A percentile compares a stretch with the other conserved stretches of the same genome.
phyloP scores from a whole-genome alignment of 495 filamentous ascomycete species.

The Amphirosellinia nigrospora region DNA sequence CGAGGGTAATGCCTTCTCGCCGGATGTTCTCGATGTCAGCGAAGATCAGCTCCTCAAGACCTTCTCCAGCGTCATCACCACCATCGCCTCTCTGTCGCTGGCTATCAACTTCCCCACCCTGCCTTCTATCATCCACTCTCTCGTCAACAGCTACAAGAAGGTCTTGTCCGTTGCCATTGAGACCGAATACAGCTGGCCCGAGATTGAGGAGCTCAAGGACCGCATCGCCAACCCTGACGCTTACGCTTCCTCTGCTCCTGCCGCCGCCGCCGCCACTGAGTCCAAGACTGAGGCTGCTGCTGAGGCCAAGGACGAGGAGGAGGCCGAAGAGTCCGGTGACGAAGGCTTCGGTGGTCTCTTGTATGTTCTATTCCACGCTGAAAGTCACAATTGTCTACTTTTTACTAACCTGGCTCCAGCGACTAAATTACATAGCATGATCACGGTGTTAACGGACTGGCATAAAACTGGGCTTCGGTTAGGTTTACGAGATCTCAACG shows the following conservation, averaged over 20 bases:
- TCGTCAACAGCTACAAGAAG: conserved; percentile 98
- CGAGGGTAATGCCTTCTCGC: conserved; percentile 86
- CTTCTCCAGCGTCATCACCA: conserved; percentile 80
- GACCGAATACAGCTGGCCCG: conserved; percentile 93
- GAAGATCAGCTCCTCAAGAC: conserved; percentile 88
- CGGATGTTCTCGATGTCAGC: conserved; percentile 86
- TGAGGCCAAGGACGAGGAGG: conserved; percentile 60
- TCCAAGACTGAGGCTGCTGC: conserved; percentile 56
- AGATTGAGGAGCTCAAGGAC: conserved; percentile 97
- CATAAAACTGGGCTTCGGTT: conserved; percentile 45
- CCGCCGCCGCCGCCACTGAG: conserved; percentile 58
- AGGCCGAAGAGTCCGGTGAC: conserved; percentile 61
- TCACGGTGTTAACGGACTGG: conserved; percentile 44
- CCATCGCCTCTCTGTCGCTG: conserved; percentile 89
- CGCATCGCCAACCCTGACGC: conserved; percentile 98
- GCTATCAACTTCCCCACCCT: conserved; percentile 93
- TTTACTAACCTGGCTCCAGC: conserved; percentile 36
- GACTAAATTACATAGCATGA: conserved; percentile 49
- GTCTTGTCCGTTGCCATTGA: conserved; percentile 85
- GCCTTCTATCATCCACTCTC: conserved; percentile 92
- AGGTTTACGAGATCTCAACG: conserved; percentile 44
- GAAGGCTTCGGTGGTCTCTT: conserved; percentile 77
- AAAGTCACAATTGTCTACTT: conserved; percentile 22
- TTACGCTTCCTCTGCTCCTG: conserved; percentile 81
- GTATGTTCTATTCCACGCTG: conserved; percentile 45